Evolutionary conservation across 495 filamentous ascomycete genomes (phyloP).

Genomic region (Daldinia vernicosa): DNA sequence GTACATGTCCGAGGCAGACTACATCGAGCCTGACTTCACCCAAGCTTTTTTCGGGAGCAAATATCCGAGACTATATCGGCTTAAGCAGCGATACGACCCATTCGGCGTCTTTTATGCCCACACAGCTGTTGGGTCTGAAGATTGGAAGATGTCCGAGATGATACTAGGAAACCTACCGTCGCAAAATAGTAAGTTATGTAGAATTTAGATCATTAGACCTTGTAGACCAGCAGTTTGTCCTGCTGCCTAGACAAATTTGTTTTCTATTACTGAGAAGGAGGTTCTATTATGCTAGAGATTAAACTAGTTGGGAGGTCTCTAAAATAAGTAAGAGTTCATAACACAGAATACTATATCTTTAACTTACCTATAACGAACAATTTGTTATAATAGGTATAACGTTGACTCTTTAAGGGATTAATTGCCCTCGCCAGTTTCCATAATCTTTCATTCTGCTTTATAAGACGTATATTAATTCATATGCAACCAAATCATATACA

Average conservation of each 20-base stretch:
- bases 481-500: no score
- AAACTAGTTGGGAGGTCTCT: no score
- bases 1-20: constrained; percentile 59
- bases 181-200: constrained; percentile 42
- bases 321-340: no score
- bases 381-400: no score
- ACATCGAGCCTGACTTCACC: constrained; percentile 66
- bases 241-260: neutral
- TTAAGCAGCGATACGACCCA: constrained; percentile 62
- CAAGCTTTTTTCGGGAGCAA: constrained; percentile 64
- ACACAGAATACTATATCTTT: no score
- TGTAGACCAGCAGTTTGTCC: neutral
- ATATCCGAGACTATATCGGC: constrained; percentile 51
- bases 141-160: constrained; percentile 51
- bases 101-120: constrained; percentile 61
- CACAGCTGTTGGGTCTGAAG: constrained; percentile 60
- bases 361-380: no score
- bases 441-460: no score
- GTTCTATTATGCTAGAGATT: no score
- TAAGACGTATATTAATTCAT: no score
- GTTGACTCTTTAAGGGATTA: no score
- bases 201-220: constrained; percentile 20
- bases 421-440: no score
- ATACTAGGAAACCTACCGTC: constrained; percentile 41
- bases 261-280: no score